Conservation (phyloP, 352 stramenopile genomes). For the Thraustochytrium sp. region DNA sequence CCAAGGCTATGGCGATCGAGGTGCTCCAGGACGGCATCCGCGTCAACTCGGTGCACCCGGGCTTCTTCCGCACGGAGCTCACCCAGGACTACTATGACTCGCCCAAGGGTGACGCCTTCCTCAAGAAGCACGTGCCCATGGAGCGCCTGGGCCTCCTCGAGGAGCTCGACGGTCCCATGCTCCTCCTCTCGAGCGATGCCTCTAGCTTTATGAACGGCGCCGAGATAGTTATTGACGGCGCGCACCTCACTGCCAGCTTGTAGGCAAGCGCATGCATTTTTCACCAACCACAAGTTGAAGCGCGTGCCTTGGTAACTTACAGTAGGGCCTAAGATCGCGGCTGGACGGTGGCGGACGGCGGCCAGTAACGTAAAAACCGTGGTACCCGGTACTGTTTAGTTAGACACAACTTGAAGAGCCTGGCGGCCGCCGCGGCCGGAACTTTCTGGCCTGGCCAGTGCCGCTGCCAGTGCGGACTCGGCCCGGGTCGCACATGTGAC, state of each 20-base stretch:
- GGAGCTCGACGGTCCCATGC: conserved; percentile 42
- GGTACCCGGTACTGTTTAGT: no score
- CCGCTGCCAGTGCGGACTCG: no score
- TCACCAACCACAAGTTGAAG: no score
- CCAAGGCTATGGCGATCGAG: conserved; percentile 37
- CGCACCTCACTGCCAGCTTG: neutral
- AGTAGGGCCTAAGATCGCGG: no score
- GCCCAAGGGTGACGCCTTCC: conserved; percentile 27
- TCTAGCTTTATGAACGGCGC: conserved; percentile 36
- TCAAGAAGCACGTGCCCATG: conserved; percentile 42
- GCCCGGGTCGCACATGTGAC: no score
- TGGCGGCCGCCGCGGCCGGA: no score
- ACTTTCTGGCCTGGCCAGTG: no score
- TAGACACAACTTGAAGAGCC: no score
- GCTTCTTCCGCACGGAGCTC: conserved; percentile 41
- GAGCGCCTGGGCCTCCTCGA: conserved; percentile 23
- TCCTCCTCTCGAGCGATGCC: conserved; percentile 29
- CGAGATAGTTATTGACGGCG: conserved; percentile 35
- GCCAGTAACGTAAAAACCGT: no score
- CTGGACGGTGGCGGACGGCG: no score
- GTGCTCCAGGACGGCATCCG: conserved; percentile 13
- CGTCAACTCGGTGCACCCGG: conserved; percentile 41
- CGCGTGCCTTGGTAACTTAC: no score
- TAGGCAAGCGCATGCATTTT: no score
- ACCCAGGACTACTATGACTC: conserved; percentile 42